A percentile compares a stretch with the other conserved stretches of the same genome.
Conservation (phyloP, 768 basidiomycete species). For the Russula dissimulans region DNA sequence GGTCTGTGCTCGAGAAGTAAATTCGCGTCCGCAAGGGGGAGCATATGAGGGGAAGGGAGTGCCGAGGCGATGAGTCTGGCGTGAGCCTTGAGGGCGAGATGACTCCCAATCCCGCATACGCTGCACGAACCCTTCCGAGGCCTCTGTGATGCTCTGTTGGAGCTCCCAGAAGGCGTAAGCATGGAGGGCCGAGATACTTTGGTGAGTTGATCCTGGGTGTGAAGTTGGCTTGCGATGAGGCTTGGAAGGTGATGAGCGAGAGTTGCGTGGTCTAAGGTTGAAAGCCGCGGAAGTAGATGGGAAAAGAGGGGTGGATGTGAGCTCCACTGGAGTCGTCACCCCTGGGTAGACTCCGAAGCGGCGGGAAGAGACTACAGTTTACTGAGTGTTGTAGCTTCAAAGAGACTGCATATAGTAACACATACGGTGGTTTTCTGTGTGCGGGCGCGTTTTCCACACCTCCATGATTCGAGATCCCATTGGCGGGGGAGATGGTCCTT, state of each 20-base stretch:
- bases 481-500: constrained; percentile 32
- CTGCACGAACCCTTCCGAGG: constrained; percentile 56
- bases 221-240: neutral
- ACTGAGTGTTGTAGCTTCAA: neutral
- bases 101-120: constrained; percentile 69
- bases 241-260: constrained; percentile 4
- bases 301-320: constrained; percentile 14
- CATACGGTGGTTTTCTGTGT: constrained; percentile 38
- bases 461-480: constrained; percentile 46
- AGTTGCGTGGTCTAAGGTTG: constrained; percentile 21
- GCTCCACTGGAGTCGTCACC: neutral
- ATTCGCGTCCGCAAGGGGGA: constrained; percentile 4
- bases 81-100: constrained; percentile 33
- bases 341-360: neutral
- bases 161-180: constrained; percentile 61
- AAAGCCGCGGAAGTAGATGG: constrained; percentile 28
- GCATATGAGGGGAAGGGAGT: constrained; percentile 13
- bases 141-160: constrained; percentile 50
- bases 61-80: constrained; percentile 32
- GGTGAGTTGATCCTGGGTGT: constrained; percentile 3
- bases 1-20: constrained; percentile 15
- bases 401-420: neutral
- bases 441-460: constrained; percentile 46
- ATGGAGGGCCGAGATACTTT: constrained; percentile 39
- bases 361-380: neutral